Percentiles rank a stretch among this genome's conserved stretches.
Conservation (phyloP, 805 yeast species). For the Lipomyces anomalus region DNA sequence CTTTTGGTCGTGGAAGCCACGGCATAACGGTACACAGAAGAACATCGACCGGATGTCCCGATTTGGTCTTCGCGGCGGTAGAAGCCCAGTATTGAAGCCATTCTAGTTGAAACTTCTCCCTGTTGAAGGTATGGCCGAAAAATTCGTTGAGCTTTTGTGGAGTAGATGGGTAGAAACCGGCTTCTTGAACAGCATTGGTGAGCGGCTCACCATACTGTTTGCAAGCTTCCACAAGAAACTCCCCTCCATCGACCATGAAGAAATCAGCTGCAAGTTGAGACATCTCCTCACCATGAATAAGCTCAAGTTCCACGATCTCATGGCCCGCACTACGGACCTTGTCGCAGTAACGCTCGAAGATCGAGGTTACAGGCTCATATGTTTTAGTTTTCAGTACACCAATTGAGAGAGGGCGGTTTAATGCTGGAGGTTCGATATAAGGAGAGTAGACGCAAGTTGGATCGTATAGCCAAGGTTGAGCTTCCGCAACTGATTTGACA, state of each 20-base stretch:
- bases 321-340: slow-evolving; percentile 55
- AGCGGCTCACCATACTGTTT: slow-evolving; percentile 41
- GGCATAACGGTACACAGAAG: slow-evolving; percentile 44
- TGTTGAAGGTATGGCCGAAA: slow-evolving; percentile 16
- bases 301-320: slow-evolving; percentile 40
- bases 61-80: slow-evolving; percentile 32
- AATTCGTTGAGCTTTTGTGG: slow-evolving; percentile 15
- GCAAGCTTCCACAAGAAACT: slow-evolving; percentile 34
- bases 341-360: slow-evolving; percentile 46
- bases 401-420: slow-evolving; percentile 28
- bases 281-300: slow-evolving; percentile 38
- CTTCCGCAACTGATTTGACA: slow-evolving; percentile 36
- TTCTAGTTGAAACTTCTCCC: slow-evolving; percentile 26
- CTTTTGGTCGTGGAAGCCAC: slow-evolving; percentile 22
- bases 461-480: slow-evolving; percentile 46
- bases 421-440: slow-evolving; percentile 36
- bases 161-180: slow-evolving; percentile 27
- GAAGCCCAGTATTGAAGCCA: slow-evolving; percentile 39
- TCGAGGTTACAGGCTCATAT: slow-evolving; percentile 41
- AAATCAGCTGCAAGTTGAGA: slow-evolving; percentile 34
- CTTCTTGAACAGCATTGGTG: slow-evolving; percentile 20
- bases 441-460: slow-evolving; percentile 46
- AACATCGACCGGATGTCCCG: slow-evolving; percentile 42
- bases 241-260: slow-evolving; percentile 43
- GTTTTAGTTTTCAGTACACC: slow-evolving; percentile 20